Conservation (phyloP, 2,329 filamentous ascomycete species). For the Pseudohalonectria lignicola region DNA sequence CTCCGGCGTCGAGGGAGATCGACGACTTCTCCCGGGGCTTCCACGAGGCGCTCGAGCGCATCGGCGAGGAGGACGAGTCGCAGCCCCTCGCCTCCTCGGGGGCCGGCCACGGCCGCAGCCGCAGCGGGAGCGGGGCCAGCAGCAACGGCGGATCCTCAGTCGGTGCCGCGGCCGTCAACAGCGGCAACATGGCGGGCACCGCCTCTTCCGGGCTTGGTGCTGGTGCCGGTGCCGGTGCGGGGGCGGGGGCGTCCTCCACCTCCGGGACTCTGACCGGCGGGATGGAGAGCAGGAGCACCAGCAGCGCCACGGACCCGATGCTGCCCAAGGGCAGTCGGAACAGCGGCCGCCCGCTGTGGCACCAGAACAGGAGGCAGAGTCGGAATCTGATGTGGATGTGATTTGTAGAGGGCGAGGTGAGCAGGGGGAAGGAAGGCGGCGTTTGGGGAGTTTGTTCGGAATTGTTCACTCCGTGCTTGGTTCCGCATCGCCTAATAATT, state of each 20-base stretch:
- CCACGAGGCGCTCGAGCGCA: conserved; percentile 25
- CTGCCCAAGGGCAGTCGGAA: too few relatives aligned
- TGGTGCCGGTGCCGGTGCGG: neutral
- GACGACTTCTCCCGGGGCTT: conserved; percentile 34
- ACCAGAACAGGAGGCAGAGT: conserved; percentile 38
- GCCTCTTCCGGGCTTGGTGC: neutral
- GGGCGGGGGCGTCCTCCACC: too few relatives aligned
- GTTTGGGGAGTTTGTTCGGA: too few relatives aligned
- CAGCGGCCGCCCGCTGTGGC: conserved; percentile 32
- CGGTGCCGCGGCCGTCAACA: too few relatives aligned
- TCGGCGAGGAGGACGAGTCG: conserved; percentile 26
- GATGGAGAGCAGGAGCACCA: too few relatives aligned
- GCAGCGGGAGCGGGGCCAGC: conserved; percentile 6
- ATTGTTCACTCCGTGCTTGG: neutral
- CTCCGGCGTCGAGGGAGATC: conserved; percentile 29
- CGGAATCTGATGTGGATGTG: conserved; percentile 37
- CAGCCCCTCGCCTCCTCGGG: conserved; percentile 18
- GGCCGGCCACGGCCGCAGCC: conserved; percentile 1
- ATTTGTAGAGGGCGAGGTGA: too few relatives aligned
- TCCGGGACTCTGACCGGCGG: too few relatives aligned
- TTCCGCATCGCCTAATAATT: neutral
- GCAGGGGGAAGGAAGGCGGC: too few relatives aligned
- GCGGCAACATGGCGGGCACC: conserved; percentile 4
- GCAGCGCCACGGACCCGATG: too few relatives aligned
- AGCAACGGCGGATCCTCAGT: conserved; percentile 4